These are phyloP conservation scores for Gryganskiella cystojenkinii DNA, from an alignment of 192 early-diverging fungal species.

Conservation along the genomic window DNA sequence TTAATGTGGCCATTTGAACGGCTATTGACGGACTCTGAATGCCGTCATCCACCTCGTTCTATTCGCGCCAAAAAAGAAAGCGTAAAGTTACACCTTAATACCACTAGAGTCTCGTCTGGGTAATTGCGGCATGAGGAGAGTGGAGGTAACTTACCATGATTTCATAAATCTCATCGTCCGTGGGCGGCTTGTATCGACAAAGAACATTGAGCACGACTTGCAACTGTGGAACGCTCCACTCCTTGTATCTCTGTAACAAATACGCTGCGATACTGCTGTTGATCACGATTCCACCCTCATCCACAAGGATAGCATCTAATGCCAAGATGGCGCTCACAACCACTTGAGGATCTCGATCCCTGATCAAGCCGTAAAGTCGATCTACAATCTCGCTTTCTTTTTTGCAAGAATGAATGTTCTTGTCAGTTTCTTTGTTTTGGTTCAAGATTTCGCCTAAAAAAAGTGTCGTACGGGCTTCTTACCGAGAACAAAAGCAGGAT, in stretches of 20 bases:
- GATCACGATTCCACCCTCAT: conserved; percentile 50
- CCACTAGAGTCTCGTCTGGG: no score
- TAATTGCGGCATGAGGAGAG: no score
- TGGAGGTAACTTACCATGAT: conserved; percentile 38
- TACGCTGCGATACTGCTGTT: conserved; percentile 30
- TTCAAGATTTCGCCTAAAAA: neutral
- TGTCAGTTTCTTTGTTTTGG: neutral
- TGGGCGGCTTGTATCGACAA: conserved; percentile 44
- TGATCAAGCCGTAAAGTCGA: conserved; percentile 34
- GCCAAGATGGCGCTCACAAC: conserved; percentile 44
- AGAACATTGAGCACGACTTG: conserved; percentile 43
- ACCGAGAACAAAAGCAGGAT: conserved; percentile 52
- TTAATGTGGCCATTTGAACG: conserved; percentile 52
- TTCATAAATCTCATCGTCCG: conserved; percentile 51
- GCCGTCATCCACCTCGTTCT: conserved; percentile 54
- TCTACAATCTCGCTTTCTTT: conserved; percentile 53
- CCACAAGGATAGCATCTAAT: conserved; percentile 42
- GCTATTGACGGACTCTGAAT: conserved; percentile 39
- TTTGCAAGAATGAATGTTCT: neutral
- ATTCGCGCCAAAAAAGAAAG: neutral
- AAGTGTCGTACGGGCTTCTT: neutral
- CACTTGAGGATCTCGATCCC: conserved; percentile 51
- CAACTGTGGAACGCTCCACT: conserved; percentile 47
- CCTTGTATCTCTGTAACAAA: conserved; percentile 41
- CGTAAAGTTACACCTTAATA: neutral